Evolutionary conservation across 163 green algal genomes (phyloP).

Genomic region (Chloroidium sp.): DNA sequence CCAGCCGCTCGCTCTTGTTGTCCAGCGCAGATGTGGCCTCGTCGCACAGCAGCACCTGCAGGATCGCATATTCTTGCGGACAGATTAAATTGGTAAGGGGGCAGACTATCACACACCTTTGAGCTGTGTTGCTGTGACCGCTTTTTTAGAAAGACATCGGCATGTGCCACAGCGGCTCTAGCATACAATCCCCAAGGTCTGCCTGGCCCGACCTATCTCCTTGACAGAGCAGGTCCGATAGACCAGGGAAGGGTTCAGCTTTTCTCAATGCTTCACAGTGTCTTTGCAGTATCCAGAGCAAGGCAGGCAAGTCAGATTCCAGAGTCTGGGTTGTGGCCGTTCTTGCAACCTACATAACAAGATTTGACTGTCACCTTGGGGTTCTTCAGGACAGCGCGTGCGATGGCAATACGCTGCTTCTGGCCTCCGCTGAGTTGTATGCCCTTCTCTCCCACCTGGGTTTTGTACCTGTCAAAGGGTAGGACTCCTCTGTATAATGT

Average conservation of each 20-base stretch:
- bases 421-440: slow-evolving; percentile 73
- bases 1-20: slow-evolving; percentile 41
- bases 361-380: slow-evolving; percentile 14
- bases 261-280: neutral
- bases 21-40: slow-evolving; percentile 33
- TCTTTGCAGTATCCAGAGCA: too few species aligned
- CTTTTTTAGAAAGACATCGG: too few species aligned
- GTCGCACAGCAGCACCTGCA: too few species aligned
- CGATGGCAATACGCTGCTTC: slow-evolving; percentile 84
- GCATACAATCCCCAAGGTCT: too few species aligned
- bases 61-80: too few species aligned
- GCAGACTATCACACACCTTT: too few species aligned
- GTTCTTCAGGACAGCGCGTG: slow-evolving; percentile 72
- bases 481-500: too few species aligned
- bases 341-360: slow-evolving; percentile 15
- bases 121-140: too few species aligned
- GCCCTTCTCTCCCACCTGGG: slow-evolving; percentile 74
- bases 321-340: too few species aligned
- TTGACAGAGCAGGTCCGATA: too few species aligned
- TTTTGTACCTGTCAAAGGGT: slow-evolving; percentile 54
- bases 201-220: too few species aligned
- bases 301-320: slow-evolving; percentile 8
- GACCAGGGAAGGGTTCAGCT: neutral
- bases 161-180: neutral
- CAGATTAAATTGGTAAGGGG: too few species aligned